phyloP scores from a whole-genome alignment of 2,329 filamentous ascomycete species.

The Calycina herbarum region DNA sequence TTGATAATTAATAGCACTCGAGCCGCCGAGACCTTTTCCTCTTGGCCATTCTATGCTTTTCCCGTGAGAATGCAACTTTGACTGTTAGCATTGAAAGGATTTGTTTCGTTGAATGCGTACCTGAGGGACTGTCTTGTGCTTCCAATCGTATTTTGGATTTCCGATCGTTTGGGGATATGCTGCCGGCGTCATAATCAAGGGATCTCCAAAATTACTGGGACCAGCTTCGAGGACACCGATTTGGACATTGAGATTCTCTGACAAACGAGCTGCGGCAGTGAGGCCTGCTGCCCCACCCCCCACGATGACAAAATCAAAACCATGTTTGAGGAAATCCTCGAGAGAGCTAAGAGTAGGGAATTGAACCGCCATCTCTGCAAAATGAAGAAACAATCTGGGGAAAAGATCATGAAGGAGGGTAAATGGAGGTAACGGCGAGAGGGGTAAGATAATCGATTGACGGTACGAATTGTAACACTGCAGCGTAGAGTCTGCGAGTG shows the following conservation, averaged over 20 bases:
- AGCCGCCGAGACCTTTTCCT: conserved; percentile 41
- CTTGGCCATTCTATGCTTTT: conserved; percentile 24
- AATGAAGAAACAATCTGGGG: not conserved
- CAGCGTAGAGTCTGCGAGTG: not conserved
- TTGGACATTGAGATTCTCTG: conserved; percentile 39
- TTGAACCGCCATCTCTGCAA: not conserved
- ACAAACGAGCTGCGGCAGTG: conserved; percentile 43
- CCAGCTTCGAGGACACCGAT: conserved; percentile 46
- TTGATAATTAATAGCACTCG: conserved; percentile 40
- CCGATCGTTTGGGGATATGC: conserved; percentile 18
- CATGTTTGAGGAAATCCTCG: conserved; percentile 7
- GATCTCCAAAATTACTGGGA: conserved; percentile 38
- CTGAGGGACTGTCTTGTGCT: conserved; percentile 19
- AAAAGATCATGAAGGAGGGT: not conserved
- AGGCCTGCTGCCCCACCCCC: conserved; percentile 48
- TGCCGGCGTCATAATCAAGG: conserved; percentile 40
- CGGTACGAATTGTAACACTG: not conserved
- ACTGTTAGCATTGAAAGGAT: not conserved
- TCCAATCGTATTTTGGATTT: conserved; percentile 24
- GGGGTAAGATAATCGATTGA: not conserved
- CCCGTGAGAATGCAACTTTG: conserved; percentile 15
- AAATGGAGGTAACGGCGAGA: not conserved
- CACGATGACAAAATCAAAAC: conserved; percentile 45
- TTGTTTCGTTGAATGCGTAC: conserved; percentile 5
- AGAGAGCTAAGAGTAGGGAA: conserved; percentile 8